Evolutionary conservation across 148 eudicot genomes (phyloP).

Genomic region (Selenicereus undatus): DNA sequence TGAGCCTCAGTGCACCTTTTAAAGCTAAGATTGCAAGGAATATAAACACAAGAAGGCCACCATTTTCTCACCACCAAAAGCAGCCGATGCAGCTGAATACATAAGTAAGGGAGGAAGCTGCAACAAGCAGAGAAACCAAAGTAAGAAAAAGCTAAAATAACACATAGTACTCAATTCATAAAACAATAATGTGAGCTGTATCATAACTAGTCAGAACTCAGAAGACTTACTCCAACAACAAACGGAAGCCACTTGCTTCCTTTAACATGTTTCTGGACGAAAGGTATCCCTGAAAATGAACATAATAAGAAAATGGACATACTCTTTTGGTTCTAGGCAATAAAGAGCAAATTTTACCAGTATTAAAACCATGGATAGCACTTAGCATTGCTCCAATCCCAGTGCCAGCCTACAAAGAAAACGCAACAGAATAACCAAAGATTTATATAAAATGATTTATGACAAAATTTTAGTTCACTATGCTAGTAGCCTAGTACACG

Average conservation of each 20-base stretch:
- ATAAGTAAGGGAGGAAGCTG: constrained; percentile 66
- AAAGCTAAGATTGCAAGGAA: too few relatives aligned
- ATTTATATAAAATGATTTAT: background rate
- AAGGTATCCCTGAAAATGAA: constrained; percentile 60
- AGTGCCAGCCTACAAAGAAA: constrained; percentile 57
- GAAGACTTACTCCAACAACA: constrained; percentile 62
- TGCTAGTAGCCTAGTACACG: background rate
- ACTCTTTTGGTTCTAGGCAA: constrained; percentile 3
- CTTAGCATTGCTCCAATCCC: constrained; percentile 82
- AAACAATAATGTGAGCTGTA: background rate
- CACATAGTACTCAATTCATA: background rate
- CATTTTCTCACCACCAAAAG: constrained; percentile 70
- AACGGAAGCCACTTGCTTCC: constrained; percentile 87
- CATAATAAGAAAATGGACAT: constrained; percentile 11
- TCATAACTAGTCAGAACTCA: background rate
- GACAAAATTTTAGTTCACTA: background rate
- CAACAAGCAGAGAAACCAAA: constrained; percentile 12
- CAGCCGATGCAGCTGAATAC: constrained; percentile 63
- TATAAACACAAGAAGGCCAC: background rate
- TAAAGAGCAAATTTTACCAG: constrained; percentile 36
- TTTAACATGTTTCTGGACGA: constrained; percentile 57
- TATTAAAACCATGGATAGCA: constrained; percentile 62
- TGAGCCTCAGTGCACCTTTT: too few relatives aligned
- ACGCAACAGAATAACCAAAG: background rate
- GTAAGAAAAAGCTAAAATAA: background rate